These are phyloP conservation scores for Amanita exitialis DNA, from an alignment of 768 basidiomycete genomes.

Conservation along the genomic window DNA sequence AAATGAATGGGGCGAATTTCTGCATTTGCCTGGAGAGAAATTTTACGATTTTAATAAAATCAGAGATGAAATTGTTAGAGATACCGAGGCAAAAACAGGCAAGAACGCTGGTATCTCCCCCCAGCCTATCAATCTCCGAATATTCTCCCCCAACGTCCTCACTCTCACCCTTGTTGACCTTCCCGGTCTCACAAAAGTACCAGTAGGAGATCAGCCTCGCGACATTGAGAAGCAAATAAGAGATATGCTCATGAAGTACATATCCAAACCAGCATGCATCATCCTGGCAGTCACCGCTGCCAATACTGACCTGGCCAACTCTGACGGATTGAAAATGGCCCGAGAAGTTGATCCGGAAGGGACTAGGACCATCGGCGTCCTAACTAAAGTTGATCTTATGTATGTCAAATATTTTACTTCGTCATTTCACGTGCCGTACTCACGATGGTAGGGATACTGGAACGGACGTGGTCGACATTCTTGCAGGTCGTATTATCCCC, in stretches of 20 bases:
- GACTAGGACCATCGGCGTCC: constrained; percentile 91
- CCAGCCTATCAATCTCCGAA: constrained; percentile 92
- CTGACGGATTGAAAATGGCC: constrained; percentile 93
- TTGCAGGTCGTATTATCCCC: constrained; percentile 94
- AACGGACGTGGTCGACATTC: constrained; percentile 97
- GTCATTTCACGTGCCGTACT: background rate
- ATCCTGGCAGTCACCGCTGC: constrained; percentile 94
- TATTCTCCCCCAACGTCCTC: constrained; percentile 95
- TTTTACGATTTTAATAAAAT: constrained; percentile 98
- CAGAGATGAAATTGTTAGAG: constrained; percentile 88
- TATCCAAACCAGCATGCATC: constrained; percentile 92
- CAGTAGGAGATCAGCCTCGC: constrained; percentile 91
- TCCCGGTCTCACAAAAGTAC: constrained; percentile 91
- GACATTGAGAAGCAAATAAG: constrained; percentile 97
- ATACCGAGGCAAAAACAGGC: constrained; percentile 98
- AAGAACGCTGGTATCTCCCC: constrained; percentile 98
- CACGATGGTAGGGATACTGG: constrained; percentile 73
- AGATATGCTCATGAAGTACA: constrained; percentile 94
- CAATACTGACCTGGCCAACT: constrained; percentile 97
- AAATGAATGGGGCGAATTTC: constrained; percentile 98
- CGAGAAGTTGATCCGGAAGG: constrained; percentile 97
- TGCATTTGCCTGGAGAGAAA: constrained; percentile 93
- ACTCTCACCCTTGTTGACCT: constrained; percentile 97
- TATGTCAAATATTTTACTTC: constrained; percentile 24
- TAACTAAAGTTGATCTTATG: constrained; percentile 99